phyloP scores from a whole-genome alignment of 768 basidiomycete genomes.

The Coprinellus micaceus region DNA sequence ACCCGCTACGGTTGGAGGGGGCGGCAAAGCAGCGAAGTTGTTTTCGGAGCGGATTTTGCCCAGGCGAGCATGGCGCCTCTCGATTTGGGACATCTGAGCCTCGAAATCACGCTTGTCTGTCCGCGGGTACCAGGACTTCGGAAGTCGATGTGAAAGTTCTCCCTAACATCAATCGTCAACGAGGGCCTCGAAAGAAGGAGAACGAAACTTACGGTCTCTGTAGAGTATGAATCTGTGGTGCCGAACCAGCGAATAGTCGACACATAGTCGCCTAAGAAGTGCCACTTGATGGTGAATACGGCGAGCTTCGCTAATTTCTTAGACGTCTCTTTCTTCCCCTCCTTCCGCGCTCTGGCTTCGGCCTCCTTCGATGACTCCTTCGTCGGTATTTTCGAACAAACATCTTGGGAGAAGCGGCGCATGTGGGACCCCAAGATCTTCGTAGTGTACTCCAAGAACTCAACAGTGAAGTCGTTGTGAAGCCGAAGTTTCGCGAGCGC shows the following conservation, averaged over 20 bases:
- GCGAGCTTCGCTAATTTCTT: background rate
- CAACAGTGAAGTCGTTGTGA: conserved; percentile 29
- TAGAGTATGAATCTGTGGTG: background rate
- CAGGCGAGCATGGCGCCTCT: background rate
- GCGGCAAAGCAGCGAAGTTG: background rate
- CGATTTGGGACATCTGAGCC: background rate
- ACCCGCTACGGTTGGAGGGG: no score
- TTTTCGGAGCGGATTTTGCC: background rate
- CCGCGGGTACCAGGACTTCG: conserved; percentile 21
- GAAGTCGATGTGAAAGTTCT: background rate
- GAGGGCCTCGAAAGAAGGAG: background rate
- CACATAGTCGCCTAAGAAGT: no score
- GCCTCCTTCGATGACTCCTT: background rate
- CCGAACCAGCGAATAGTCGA: background rate
- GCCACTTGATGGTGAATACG: no score
- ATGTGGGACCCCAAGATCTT: conserved; percentile 20
- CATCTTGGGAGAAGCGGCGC: conserved; percentile 13
- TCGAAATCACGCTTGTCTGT: background rate
- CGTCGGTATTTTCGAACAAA: background rate
- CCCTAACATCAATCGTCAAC: background rate
- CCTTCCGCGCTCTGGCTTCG: background rate
- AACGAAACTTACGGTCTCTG: background rate
- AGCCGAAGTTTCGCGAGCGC: conserved; percentile 28
- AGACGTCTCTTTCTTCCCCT: background rate
- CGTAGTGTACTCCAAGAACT: conserved; percentile 19